These are phyloP conservation scores for Sporothrix brasiliensis DNA, from an alignment of 2,329 filamentous ascomycete genomes.

Conservation along the genomic window DNA sequence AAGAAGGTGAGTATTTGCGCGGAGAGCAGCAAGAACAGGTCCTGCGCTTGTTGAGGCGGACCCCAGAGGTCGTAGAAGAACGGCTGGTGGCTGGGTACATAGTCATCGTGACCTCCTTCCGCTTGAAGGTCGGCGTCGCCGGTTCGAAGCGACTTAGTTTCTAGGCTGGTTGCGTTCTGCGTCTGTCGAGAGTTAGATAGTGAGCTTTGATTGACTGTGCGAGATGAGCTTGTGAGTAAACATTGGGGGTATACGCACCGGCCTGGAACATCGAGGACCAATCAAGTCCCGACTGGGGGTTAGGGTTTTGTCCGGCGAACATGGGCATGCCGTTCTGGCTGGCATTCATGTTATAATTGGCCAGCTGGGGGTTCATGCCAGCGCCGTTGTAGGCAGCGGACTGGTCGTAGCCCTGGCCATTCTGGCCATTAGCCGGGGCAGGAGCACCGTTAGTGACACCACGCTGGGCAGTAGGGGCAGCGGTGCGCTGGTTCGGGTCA, in stretches of 20 bases:
- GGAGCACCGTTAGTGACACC: slow-evolving; percentile 33
- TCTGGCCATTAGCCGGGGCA: slow-evolving; percentile 19
- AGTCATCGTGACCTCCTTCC: slow-evolving; percentile 36
- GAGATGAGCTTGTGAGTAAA: slow-evolving; percentile 47
- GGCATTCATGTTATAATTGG: slow-evolving; percentile 65
- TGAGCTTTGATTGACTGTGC: slow-evolving; percentile 60
- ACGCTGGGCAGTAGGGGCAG: slow-evolving; percentile 43
- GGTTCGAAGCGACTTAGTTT: slow-evolving; percentile 60
- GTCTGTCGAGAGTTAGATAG: slow-evolving; percentile 68
- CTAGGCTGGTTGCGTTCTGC: slow-evolving; percentile 70
- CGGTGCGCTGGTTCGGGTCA: slow-evolving; percentile 60
- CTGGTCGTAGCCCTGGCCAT: slow-evolving; percentile 49
- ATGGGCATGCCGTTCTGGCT: slow-evolving; percentile 66
- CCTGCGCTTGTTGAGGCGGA: slow-evolving; percentile 50
- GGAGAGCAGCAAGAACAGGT: slow-evolving; percentile 58
- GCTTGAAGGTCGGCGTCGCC: slow-evolving; percentile 51
- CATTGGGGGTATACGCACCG: slow-evolving; percentile 54
- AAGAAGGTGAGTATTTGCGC: slow-evolving; percentile 61
- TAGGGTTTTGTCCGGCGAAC: slow-evolving; percentile 62
- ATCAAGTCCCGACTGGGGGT: slow-evolving; percentile 65
- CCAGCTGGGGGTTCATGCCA: slow-evolving; percentile 68
- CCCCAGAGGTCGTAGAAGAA: slow-evolving; percentile 56
- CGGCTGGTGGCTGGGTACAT: slow-evolving; percentile 47
- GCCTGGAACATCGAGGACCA: slow-evolving; percentile 79
- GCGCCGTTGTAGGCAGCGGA: slow-evolving; percentile 55